Percentiles rank a stretch among this genome's conserved stretches.
phyloP scores from a whole-genome alignment of 2,329 filamentous ascomycete genomes.

The Hyphodiscus sp. region DNA sequence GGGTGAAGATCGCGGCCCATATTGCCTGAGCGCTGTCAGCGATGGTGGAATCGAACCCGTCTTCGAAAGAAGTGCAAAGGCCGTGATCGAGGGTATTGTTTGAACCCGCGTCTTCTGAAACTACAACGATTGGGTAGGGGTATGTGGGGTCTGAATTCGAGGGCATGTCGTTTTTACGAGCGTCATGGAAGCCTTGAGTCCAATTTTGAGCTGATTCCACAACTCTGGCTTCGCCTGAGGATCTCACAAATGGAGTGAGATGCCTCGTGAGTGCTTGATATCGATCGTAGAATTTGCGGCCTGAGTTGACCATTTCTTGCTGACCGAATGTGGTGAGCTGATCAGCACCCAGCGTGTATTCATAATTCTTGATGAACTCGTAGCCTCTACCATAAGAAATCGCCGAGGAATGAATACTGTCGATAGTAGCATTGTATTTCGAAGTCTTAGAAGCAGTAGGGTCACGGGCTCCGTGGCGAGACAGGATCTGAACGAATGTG shows the following conservation, averaged over 20 bases:
- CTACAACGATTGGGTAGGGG: constrained; percentile 52
- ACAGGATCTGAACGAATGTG: constrained; percentile 75
- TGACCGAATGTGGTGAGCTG: constrained; percentile 63
- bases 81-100: constrained; percentile 83
- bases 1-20: constrained; percentile 60
- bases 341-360: constrained; percentile 64
- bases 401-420: constrained; percentile 53
- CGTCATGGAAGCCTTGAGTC: constrained; percentile 61
- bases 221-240: constrained; percentile 64
- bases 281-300: constrained; percentile 66
- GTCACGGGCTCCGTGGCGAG: constrained; percentile 77
- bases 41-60: constrained; percentile 43
- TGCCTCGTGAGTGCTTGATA: constrained; percentile 57
- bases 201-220: constrained; percentile 70
- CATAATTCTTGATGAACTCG: constrained; percentile 64
- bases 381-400: constrained; percentile 55
- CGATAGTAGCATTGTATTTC: constrained; percentile 57
- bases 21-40: constrained; percentile 44
- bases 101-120: constrained; percentile 57
- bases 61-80: constrained; percentile 64
- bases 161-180: constrained; percentile 35
- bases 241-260: constrained; percentile 63
- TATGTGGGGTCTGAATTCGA: constrained; percentile 37
- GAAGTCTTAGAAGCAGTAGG: constrained; percentile 64
- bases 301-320: constrained; percentile 67